phyloP scores from a whole-genome alignment of 805 yeast genomes.

The Lachancea quebecensis region DNA sequence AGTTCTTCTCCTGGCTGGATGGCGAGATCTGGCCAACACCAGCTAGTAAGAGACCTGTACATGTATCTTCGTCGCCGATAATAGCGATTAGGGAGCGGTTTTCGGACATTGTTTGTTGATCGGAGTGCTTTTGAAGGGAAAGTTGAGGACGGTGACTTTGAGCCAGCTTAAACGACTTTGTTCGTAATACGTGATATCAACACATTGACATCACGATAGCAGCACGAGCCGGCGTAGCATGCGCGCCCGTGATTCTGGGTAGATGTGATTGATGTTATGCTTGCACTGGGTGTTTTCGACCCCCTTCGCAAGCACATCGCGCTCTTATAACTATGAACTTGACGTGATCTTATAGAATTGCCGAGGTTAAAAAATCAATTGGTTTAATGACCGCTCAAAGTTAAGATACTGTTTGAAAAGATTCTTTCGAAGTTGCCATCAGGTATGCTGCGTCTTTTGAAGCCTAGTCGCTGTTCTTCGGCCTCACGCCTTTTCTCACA shows the following conservation, averaged over 20 bases:
- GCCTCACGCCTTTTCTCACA: not conserved
- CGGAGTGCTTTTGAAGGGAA: not conserved
- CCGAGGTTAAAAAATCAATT: too few species aligned
- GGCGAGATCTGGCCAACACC: conserved; percentile 80
- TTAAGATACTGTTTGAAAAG: too few species aligned
- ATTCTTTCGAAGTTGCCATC: not conserved
- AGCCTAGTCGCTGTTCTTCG: not conserved
- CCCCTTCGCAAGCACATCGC: too few species aligned
- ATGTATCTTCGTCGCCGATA: conserved; percentile 96
- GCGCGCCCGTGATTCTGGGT: too few species aligned
- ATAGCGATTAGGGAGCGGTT: conserved; percentile 85
- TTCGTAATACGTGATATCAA: not conserved
- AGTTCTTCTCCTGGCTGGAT: conserved; percentile 58
- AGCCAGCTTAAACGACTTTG: not conserved
- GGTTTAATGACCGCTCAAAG: too few species aligned
- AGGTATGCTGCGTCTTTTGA: conserved; percentile 2
- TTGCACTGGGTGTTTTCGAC: too few species aligned
- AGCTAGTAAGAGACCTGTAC: conserved; percentile 90
- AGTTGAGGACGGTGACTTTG: too few species aligned
- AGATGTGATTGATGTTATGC: too few species aligned
- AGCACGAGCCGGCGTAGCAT: too few species aligned
- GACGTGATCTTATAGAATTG: too few species aligned
- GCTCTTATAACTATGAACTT: too few species aligned
- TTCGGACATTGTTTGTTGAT: conserved; percentile 20
- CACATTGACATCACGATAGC: not conserved